Conservation (phyloP, 169 alveolate genomes). For the Cryptosporidium felis region DNA sequence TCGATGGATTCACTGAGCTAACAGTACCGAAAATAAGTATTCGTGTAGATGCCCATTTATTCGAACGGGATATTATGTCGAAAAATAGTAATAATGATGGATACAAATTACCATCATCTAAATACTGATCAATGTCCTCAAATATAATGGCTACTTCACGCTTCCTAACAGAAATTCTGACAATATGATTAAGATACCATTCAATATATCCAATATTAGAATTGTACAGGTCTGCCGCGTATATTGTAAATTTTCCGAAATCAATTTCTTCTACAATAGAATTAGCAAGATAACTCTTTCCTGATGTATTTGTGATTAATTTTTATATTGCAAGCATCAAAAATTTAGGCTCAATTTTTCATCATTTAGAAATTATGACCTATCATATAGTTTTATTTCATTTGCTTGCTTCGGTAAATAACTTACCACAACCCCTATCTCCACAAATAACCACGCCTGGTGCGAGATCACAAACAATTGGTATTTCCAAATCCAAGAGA, state of each 20-base stretch:
- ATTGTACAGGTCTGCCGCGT: constrained; percentile 43
- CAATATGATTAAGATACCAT: background rate
- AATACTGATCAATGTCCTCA: constrained; percentile 51
- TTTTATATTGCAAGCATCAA: constrained; percentile 26
- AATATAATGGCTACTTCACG: background rate
- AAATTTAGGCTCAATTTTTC: constrained; percentile 53
- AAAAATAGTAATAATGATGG: constrained; percentile 5
- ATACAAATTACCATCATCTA: background rate
- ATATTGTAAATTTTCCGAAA: background rate
- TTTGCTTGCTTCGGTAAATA: background rate
- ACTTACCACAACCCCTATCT: constrained; percentile 66
- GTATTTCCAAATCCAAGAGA: background rate
- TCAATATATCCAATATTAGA: constrained; percentile 30
- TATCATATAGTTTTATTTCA: constrained; percentile 48
- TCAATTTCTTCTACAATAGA: background rate
- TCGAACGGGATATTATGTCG: constrained; percentile 34
- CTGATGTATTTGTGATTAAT: background rate
- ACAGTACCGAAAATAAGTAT: constrained; percentile 33
- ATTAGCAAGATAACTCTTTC: constrained; percentile 11
- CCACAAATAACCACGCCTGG: constrained; percentile 14
- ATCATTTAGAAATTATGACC: constrained; percentile 38
- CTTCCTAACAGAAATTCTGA: background rate
- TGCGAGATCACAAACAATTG: background rate
- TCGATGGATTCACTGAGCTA: background rate
- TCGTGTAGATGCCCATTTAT: constrained; percentile 26